Base-by-base conservation (phyloP, 768 basidiomycete species). In the Crucibulum laeve region DNA sequence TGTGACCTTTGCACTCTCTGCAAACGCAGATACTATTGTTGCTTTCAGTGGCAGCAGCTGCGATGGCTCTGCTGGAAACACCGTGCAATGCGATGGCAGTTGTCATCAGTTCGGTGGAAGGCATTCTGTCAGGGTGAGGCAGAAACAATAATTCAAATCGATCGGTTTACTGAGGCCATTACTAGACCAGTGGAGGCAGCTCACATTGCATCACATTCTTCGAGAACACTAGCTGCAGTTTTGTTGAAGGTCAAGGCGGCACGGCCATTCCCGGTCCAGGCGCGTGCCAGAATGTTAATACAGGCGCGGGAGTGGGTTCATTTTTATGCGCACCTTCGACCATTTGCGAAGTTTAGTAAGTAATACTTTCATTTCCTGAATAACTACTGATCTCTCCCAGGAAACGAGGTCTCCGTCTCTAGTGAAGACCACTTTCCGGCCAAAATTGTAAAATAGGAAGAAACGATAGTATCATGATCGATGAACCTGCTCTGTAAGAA, bases 321-420 rank as follows among this genome's bases (percentile, higher is more conserved):
- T 37, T 37, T 19, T n/a, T 37, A 37, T 37, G 35, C 35, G 35
- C 35, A 37, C 35, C 35, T 37, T n/a, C 35, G 7, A 37, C 13
- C 8, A n/a, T 18, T 37, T 37, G 35, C 35, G 8, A 8, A 8
- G 35, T 37, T 7, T 37, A 37, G 19, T 37, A n/a, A n/a, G n/a
- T n/a, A n/a, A n/a, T n/a, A n/a, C n/a, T n/a, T n/a, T n/a, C n/a
- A n/a, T n/a, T n/a, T n/a, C n/a, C n/a, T n/a, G n/a, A n/a, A n/a
- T n/a, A n/a, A n/a, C n/a, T n/a, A n/a, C n/a, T n/a, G n/a, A n/a
- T n/a, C n/a, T n/a, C n/a, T n/a, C n/a, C n/a, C n/a, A n/a, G n/a
- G n/a, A n/a, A n/a, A n/a, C n/a, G n/a, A n/a, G n/a, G n/a, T n/a
- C n/a, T n/a, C n/a, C n/a, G n/a, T n/a, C n/a, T n/a, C n/a, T n/a